These are phyloP conservation scores for Phaeosphaeria sp. DNA, from an alignment of 2,329 filamentous ascomycete species.

Conservation along the genomic window DNA sequence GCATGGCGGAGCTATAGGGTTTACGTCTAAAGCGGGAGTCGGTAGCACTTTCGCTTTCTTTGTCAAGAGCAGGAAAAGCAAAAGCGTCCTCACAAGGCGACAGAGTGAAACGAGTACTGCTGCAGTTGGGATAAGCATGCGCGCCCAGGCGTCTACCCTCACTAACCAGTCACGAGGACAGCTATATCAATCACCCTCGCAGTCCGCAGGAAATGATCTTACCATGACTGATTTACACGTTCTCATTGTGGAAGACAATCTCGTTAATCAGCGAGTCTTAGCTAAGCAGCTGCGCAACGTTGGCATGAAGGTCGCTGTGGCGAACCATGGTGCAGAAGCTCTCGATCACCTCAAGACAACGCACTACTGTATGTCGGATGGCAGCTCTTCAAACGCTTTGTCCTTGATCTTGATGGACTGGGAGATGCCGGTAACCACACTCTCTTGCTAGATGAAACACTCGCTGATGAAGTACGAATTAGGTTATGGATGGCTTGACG, in stretches of 20 bases:
- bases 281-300: conserved; percentile 47
- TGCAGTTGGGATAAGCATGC: conserved; percentile 12
- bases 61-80: conserved; percentile 28
- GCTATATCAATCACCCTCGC: background rate
- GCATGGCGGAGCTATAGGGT: conserved; percentile 44
- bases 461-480: background rate
- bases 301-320: conserved; percentile 46
- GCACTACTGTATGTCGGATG: conserved; percentile 19
- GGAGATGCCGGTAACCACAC: conserved; percentile 34
- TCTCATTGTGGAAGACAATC: conserved; percentile 48
- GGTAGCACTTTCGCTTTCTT: conserved; percentile 46
- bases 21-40: conserved; percentile 33
- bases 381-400: conserved; percentile 13
- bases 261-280: conserved; percentile 51
- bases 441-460: background rate
- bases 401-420: conserved; percentile 40
- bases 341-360: conserved; percentile 43
- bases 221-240: conserved; percentile 24
- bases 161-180: conserved; percentile 13
- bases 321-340: conserved; percentile 49
- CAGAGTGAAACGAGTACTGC: conserved; percentile 10
- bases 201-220: conserved; percentile 1
- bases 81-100: background rate
- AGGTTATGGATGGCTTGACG: conserved; percentile 38
- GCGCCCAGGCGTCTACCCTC: conserved; percentile 13